These are phyloP conservation scores for Ambrosiella xylebori DNA, from an alignment of 2,329 filamentous ascomycete species.

Conservation along the genomic window DNA sequence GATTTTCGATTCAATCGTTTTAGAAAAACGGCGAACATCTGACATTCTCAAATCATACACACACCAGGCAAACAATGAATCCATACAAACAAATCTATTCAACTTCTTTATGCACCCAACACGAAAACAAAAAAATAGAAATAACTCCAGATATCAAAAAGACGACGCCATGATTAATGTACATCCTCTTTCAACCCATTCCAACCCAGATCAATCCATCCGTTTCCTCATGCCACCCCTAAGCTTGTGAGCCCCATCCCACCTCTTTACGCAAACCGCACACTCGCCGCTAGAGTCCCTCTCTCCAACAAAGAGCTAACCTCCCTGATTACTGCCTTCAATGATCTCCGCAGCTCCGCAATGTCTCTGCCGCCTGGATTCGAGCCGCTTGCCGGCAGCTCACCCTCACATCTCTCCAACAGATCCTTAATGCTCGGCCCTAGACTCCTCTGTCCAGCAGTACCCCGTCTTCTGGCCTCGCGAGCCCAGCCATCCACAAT, in stretches of 20 bases:
- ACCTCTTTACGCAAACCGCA: slow-evolving; percentile 28
- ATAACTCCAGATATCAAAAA: not conserved
- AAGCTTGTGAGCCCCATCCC: not conserved
- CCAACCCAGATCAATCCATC: not conserved
- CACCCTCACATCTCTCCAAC: slow-evolving; percentile 31
- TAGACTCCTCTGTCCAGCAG: slow-evolving; percentile 20
- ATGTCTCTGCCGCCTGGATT: slow-evolving; percentile 31
- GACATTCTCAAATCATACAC: too few species aligned
- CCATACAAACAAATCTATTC: too few species aligned
- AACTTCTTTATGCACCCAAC: not conserved
- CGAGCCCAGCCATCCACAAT: slow-evolving; percentile 32
- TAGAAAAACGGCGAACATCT: too few species aligned
- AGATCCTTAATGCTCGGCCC: slow-evolving; percentile 32
- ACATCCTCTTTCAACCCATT: not conserved
- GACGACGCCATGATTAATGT: not conserved
- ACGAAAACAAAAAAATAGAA: slow-evolving; percentile 3
- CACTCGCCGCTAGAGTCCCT: slow-evolving; percentile 23
- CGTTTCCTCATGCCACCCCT: not conserved
- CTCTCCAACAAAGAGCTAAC: slow-evolving; percentile 28
- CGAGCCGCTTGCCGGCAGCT: slow-evolving; percentile 23
- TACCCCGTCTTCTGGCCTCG: slow-evolving; percentile 28
- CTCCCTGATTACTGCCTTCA: slow-evolving; percentile 27
- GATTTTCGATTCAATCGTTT: too few species aligned
- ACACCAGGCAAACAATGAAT: too few species aligned
- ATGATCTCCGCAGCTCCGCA: slow-evolving; percentile 25